A percentile compares a stretch with the other conserved stretches of the same genome.
Evolutionary conservation across 2,329 filamentous ascomycete genomes (phyloP).

Genomic region (Leptographium galeiforme): DNA sequence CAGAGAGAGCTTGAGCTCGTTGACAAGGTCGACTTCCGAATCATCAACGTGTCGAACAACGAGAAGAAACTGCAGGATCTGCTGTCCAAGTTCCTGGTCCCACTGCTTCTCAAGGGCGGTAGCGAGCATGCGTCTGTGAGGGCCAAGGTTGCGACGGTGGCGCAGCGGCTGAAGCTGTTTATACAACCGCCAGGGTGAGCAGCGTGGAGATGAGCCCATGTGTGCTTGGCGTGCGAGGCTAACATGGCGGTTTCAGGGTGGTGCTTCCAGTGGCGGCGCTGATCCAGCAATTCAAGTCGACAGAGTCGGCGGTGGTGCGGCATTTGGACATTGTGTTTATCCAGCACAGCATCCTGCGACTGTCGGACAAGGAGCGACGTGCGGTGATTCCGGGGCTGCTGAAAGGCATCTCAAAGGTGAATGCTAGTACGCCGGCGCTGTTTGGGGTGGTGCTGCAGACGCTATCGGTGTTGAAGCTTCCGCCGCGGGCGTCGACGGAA

Average conservation of each 20-base stretch:
- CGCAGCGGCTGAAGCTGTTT: constrained; percentile 39
- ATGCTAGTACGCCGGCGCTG: constrained; percentile 41
- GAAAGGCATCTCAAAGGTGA: constrained; percentile 49
- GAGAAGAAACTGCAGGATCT: constrained; percentile 71
- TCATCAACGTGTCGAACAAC: constrained; percentile 64
- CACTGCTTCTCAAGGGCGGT: constrained; percentile 72
- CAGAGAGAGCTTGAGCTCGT: constrained; percentile 70
- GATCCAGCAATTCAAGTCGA: constrained; percentile 79
- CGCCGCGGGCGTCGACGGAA: constrained; percentile 64
- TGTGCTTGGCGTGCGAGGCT: not conserved
- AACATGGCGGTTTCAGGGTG: constrained; percentile 31
- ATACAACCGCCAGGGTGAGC: constrained; percentile 35
- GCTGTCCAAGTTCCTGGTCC: constrained; percentile 65
- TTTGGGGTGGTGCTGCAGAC: constrained; percentile 76
- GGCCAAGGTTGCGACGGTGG: constrained; percentile 51
- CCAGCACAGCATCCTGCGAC: constrained; percentile 56
- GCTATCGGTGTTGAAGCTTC: constrained; percentile 57
- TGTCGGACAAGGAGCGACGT: constrained; percentile 46
- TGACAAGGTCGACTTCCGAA: constrained; percentile 73
- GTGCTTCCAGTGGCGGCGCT: constrained; percentile 74
- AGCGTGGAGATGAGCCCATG: constrained; percentile 7
- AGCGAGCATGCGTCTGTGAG: constrained; percentile 72
- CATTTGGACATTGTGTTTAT: constrained; percentile 85
- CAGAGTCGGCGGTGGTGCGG: constrained; percentile 59
- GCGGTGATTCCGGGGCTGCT: constrained; percentile 60